Base-by-base conservation (phyloP, 345 rosid genomes). In the Rhizophora apiculata region DNA sequence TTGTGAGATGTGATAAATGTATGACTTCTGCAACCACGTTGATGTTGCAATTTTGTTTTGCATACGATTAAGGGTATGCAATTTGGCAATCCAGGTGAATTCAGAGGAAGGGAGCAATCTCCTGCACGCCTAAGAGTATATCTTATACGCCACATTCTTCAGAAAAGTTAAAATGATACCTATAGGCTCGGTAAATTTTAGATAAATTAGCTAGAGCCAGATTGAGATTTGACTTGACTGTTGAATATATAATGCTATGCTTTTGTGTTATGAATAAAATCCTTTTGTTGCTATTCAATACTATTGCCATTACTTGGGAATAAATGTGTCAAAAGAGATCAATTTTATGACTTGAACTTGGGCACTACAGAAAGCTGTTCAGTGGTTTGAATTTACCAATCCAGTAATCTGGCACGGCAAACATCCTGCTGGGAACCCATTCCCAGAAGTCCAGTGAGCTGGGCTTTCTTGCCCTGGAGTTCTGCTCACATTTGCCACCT, bases 1-100 rank as follows among this genome's bases (percentile, higher is more conserved):
- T 66, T 65, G 64, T n/a, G 63, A 31, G 52, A 62, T 58, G 7
- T 37, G 30, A 52, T 54, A 53, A 60, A 62, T 57, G 64, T 36
- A 9, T 31, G n/a, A 9, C 51, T 34, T 67, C 11, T 6, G 37
- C 20, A 34, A 34, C 9, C 29, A 13, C 19, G n/a, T 54, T 37
- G 10, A 51, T 26, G 15, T 26, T 6, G 53, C 68, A n/a, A 64
- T 63, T 29, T 37, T 64, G 20, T 11, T 55, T 39, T 36, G 26
- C 6, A 9, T 46, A 39, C 15, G 54, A 64, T 56, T 0, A 9
- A 32, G 34, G 27, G 11, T 57, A 8, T 18, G 37, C 51, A 46
- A 34, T 22, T 59, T 10, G 67, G 53, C 18, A 7, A 43, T 64
- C 15, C 65, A 32, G 11, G 58, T 10, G 31, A 57, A 34, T 26